Percentiles rank a stretch among this genome's conserved stretches.
Conservation (phyloP, 768 basidiomycete genomes). For the Daedaleopsis nitida region DNA sequence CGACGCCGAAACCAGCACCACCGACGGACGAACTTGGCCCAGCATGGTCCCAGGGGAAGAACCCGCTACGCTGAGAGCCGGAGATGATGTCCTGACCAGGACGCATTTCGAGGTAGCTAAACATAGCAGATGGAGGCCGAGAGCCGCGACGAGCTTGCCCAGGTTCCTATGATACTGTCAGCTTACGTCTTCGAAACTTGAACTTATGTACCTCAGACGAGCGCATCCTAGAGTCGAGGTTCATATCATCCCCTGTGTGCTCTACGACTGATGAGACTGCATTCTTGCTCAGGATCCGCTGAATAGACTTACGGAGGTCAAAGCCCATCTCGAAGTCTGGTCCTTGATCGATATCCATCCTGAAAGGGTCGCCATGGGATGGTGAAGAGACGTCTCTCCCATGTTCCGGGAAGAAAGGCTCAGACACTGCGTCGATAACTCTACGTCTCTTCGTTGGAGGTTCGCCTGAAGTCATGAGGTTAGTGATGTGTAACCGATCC, state of each 20-base stretch:
- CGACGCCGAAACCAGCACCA: constrained; percentile 38
- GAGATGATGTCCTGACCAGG: constrained; percentile 39
- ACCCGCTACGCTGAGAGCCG: constrained; percentile 65
- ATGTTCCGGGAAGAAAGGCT: background rate
- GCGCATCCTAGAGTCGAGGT: constrained; percentile 35
- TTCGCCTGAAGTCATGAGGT: constrained; percentile 34
- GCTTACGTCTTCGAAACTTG: background rate
- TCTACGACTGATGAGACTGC: background rate
- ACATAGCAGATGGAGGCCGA: constrained; percentile 52
- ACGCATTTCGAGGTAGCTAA: constrained; percentile 49
- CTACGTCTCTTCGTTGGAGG: constrained; percentile 53
- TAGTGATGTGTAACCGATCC: background rate
- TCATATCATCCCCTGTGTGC: constrained; percentile 8
- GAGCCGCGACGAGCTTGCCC: constrained; percentile 82
- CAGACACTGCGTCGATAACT: constrained; percentile 26
- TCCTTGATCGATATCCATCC: constrained; percentile 25
- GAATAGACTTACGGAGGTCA: constrained; percentile 12
- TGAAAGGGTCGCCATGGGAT: background rate
- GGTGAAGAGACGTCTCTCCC: background rate
- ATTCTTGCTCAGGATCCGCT: too few species aligned
- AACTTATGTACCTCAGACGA: constrained; percentile 59
- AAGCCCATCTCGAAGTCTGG: constrained; percentile 26
- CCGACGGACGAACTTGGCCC: constrained; percentile 60
- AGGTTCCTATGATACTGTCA: constrained; percentile 59
- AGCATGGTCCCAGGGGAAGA: constrained; percentile 86